Evolutionary conservation across 805 yeast species (phyloP).

Genomic region (Wickerhamomyces chambardii): DNA sequence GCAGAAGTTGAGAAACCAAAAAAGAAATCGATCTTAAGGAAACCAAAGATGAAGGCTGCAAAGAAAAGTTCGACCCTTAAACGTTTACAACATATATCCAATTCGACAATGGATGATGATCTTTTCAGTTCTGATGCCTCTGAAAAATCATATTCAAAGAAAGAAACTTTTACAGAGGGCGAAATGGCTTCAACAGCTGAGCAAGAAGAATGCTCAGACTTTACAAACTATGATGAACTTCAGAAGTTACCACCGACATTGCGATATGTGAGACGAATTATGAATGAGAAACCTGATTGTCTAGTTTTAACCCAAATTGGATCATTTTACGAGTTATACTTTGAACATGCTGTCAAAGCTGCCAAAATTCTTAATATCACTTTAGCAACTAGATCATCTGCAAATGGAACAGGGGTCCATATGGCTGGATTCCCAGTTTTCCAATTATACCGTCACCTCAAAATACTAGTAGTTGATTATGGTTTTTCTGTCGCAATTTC

Average conservation of each 20-base stretch:
- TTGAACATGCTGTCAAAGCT: slow-evolving; percentile 73
- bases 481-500: slow-evolving; percentile 72
- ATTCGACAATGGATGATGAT: no score
- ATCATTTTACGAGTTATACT: slow-evolving; percentile 79
- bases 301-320: slow-evolving; percentile 79
- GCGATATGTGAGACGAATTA: slow-evolving; percentile 26
- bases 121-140: no score
- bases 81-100: no score
- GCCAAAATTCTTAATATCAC: slow-evolving; percentile 68
- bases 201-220: not conserved
- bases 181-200: no score
- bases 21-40: no score
- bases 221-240: not conserved
- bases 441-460: slow-evolving; percentile 65
- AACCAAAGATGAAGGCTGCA: no score
- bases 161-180: no score
- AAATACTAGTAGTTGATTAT: slow-evolving; percentile 60
- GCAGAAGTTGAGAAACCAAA: no score
- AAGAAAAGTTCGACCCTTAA: no score
- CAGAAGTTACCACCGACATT: slow-evolving; percentile 24
- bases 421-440: slow-evolving; percentile 89
- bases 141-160: no score
- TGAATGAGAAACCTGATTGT: slow-evolving; percentile 38
- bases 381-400: slow-evolving; percentile 46
- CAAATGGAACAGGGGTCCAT: slow-evolving; percentile 36